Conservation (phyloP, 2,329 filamentous ascomycete genomes). For the Fusarium hostae region DNA sequence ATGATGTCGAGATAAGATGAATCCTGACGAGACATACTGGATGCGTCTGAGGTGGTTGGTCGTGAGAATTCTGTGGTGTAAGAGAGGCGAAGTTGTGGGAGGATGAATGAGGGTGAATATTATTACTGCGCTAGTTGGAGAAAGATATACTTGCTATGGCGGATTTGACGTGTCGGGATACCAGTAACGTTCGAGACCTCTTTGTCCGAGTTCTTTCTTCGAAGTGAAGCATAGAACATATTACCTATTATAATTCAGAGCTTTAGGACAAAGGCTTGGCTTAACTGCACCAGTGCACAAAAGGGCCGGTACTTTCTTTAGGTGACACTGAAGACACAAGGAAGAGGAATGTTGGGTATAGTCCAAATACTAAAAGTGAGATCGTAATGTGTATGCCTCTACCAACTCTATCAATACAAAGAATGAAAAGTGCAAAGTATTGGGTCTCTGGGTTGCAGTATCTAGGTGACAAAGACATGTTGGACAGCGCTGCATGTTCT, state of each 20-base stretch:
- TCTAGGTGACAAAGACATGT: fast-evolving
- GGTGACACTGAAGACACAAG: neutral
- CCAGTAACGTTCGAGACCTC: neutral
- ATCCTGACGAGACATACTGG: neutral
- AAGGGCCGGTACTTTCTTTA: too few species aligned
- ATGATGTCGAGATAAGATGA: neutral
- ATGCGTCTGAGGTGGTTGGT: fast-evolving
- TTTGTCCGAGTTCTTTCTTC: neutral
- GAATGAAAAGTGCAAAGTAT: neutral
- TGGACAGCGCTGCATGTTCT: neutral
- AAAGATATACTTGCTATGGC: fast-evolving
- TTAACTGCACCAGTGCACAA: fast-evolving
- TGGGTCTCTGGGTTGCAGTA: fast-evolving
- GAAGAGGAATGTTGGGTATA: fast-evolving
- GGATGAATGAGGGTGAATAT: fast-evolving
- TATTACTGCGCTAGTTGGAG: fast-evolving
- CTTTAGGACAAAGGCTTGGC: fast-evolving
- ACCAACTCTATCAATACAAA: neutral
- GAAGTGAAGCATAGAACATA: fast-evolving
- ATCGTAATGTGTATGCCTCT: fast-evolving
- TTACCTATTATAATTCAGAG: too few species aligned
- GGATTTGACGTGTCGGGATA: neutral
- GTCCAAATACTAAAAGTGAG: neutral
- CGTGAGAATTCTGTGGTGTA: fast-evolving
- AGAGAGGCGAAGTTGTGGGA: fast-evolving